Conservation (phyloP, 2,329 filamentous ascomycete species). For the Lachnellula suecica region DNA sequence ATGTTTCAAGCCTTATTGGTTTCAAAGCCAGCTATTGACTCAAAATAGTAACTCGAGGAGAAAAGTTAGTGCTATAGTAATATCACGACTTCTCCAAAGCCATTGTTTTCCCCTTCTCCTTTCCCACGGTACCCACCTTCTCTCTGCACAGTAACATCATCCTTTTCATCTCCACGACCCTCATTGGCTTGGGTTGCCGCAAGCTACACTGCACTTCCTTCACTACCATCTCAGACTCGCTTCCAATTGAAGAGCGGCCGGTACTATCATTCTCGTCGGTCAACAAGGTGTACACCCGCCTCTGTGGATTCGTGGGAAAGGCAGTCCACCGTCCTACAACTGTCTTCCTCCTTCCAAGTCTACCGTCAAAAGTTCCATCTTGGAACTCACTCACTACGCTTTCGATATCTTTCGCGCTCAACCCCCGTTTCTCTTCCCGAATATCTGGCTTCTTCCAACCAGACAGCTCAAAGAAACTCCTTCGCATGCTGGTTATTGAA, state of each 20-base stretch:
- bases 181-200: slow-evolving; percentile 28
- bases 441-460: slow-evolving; percentile 3
- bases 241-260: not conserved
- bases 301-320: not conserved
- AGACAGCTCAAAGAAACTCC: slow-evolving; percentile 18
- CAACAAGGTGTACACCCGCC: too few relatives aligned
- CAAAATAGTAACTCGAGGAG: too few relatives aligned
- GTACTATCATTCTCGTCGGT: not conserved
- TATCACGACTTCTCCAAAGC: slow-evolving; percentile 6
- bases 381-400: slow-evolving; percentile 13
- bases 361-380: not conserved
- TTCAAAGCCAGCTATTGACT: too few relatives aligned
- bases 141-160: slow-evolving; percentile 31
- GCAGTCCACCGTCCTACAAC: slow-evolving; percentile 14
- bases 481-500: slow-evolving; percentile 9
- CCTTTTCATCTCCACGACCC: slow-evolving; percentile 29
- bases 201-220: slow-evolving; percentile 31
- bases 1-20: too few relatives aligned
- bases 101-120: slow-evolving; percentile 9
- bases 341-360: slow-evolving; percentile 4
- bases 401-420: slow-evolving; percentile 11
- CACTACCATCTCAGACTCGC: slow-evolving; percentile 20
- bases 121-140: slow-evolving; percentile 15
- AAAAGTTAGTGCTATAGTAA: not conserved
- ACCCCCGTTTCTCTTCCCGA: not conserved